Percentiles rank a stretch among this genome's conserved stretches.
Conservation (phyloP, 495 filamentous ascomycete species). For the Amphirosellinia nigrospora region DNA sequence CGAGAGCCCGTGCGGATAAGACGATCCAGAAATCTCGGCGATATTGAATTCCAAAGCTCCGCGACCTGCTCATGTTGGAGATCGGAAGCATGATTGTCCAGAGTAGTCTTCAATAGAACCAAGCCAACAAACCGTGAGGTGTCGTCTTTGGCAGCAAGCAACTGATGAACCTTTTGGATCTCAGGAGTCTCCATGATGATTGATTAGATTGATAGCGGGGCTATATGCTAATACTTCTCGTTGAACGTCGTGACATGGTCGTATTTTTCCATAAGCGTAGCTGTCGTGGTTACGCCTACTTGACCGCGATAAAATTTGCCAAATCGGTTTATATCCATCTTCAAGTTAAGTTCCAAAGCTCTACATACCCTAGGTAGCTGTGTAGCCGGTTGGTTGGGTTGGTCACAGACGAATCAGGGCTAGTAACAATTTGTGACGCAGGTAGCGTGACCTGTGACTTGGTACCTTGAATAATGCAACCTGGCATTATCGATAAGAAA, state of each 20-base stretch:
- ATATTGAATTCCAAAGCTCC: constrained; percentile 60
- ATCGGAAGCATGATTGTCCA: constrained; percentile 59
- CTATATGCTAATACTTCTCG: neutral
- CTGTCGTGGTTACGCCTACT: neutral
- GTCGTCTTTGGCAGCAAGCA: constrained; percentile 64
- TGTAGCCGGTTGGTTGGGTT: too few species aligned
- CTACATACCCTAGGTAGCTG: too few species aligned
- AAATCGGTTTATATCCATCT: neutral
- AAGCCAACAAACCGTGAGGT: constrained; percentile 70
- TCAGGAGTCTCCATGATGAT: constrained; percentile 32
- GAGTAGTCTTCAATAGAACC: constrained; percentile 64
- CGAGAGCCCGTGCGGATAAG: constrained; percentile 58
- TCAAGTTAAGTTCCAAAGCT: neutral
- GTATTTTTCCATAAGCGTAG: neutral
- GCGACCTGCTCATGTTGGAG: constrained; percentile 46
- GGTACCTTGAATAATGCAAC: neutral
- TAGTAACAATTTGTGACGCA: neutral
- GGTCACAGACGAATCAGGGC: neutral
- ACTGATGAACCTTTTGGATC: constrained; percentile 48
- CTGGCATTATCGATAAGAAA: constrained; percentile 6
- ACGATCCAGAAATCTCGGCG: constrained; percentile 64
- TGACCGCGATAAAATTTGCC: neutral
- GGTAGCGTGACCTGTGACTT: neutral
- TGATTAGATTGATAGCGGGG: neutral
- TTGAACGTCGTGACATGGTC: neutral